A percentile compares a stretch with the other conserved stretches of the same genome.
Conservation (phyloP, 345 rosid genomes). For the Citrus hindsii region DNA sequence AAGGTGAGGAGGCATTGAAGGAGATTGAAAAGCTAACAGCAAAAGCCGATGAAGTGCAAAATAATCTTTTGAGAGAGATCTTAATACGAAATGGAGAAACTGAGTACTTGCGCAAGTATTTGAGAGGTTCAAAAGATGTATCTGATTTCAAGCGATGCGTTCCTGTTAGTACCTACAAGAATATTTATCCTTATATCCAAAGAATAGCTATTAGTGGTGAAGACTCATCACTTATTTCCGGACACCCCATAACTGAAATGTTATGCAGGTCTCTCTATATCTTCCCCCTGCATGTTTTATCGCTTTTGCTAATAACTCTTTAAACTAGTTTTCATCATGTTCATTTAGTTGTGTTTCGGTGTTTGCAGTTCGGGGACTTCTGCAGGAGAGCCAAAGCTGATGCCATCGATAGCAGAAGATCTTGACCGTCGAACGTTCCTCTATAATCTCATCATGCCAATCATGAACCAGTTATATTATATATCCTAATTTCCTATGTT, state of each 20-base stretch:
- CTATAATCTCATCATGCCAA: slow-evolving; percentile 70
- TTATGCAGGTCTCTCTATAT: slow-evolving; percentile 48
- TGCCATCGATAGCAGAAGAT: slow-evolving; percentile 63
- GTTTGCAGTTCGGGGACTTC: slow-evolving; percentile 67
- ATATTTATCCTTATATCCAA: slow-evolving; percentile 51
- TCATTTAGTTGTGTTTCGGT: not conserved
- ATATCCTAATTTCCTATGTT: not conserved
- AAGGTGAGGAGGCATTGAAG: slow-evolving; percentile 50
- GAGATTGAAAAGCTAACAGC: slow-evolving; percentile 54
- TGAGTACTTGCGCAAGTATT: slow-evolving; percentile 49
- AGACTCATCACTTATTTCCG: slow-evolving; percentile 49
- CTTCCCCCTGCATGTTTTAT: not conserved
- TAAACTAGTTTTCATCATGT: not conserved
- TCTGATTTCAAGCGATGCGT: slow-evolving; percentile 37
- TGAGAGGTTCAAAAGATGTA: slow-evolving; percentile 38
- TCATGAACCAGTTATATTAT: slow-evolving; percentile 46
- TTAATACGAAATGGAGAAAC: slow-evolving; percentile 38
- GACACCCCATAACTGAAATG: slow-evolving; percentile 54
- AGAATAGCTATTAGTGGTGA: slow-evolving; percentile 58
- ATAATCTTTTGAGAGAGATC: slow-evolving; percentile 44
- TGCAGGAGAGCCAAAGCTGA: slow-evolving; percentile 62
- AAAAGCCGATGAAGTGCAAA: slow-evolving; percentile 45
- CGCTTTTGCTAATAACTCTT: not conserved
- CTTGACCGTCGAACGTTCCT: slow-evolving; percentile 63
- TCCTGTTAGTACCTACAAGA: slow-evolving; percentile 54